Evolutionary conservation across 2,329 filamentous ascomycete species (phyloP).

Genomic region (Ophiostoma sp.): DNA sequence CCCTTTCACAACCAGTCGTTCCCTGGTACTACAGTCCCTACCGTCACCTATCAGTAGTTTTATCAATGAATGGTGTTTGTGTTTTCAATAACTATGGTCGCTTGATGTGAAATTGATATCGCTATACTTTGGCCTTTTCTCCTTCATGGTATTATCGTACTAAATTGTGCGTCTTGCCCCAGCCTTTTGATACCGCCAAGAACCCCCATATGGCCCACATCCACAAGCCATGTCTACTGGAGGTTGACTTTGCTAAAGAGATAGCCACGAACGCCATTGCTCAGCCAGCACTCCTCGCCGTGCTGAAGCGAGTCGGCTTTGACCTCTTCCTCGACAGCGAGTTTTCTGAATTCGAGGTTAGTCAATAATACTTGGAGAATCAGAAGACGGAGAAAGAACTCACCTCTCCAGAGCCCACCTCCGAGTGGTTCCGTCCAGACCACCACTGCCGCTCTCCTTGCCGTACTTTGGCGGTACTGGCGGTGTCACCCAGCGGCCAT

Average conservation of each 20-base stretch:
- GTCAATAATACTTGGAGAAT: neutral
- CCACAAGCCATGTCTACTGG: neutral
- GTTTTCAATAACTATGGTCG: neutral
- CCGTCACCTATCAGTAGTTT: neutral
- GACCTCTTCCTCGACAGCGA: conserved; percentile 68
- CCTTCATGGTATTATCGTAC: neutral
- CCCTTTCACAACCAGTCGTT: neutral
- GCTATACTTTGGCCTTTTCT: neutral
- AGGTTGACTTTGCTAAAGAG: conserved; percentile 49
- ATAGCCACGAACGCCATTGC: conserved; percentile 84
- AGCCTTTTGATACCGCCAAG: neutral
- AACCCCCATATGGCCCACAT: no score
- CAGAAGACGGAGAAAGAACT: conserved; percentile 28
- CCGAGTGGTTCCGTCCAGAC: conserved; percentile 78
- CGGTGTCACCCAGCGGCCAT: conserved; percentile 77
- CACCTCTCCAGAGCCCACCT: conserved; percentile 76
- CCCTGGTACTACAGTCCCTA: neutral
- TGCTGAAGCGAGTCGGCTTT: conserved; percentile 60
- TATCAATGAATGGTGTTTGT: neutral
- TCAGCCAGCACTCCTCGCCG: conserved; percentile 83
- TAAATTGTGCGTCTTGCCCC: neutral
- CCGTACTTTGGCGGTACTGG: conserved; percentile 51
- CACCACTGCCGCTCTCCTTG: conserved; percentile 59
- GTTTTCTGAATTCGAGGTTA: conserved; percentile 40
- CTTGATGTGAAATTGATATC: neutral